Evolutionary conservation across 139 green algal genomes (phyloP).

Genomic region (Chlorella sp.): DNA sequence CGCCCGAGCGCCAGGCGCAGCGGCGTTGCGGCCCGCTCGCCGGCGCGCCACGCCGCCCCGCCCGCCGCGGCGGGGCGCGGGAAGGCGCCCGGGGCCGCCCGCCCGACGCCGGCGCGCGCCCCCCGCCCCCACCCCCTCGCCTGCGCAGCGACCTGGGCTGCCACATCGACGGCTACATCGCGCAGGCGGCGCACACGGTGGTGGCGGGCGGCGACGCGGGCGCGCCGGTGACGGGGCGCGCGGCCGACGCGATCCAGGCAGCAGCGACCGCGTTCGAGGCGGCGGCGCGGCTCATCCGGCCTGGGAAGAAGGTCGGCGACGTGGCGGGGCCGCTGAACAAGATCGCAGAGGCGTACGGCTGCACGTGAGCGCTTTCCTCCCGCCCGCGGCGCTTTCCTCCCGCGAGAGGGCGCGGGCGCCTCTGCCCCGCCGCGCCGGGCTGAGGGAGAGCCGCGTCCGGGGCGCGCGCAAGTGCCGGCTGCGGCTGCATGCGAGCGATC

Average conservation of each 20-base stretch:
- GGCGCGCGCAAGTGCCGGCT: no score
- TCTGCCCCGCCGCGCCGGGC: no score
- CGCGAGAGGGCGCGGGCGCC: no score
- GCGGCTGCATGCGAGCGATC: no score
- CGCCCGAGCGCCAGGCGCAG: no score
- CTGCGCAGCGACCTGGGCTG: constrained; percentile 83
- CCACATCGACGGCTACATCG: constrained; percentile 98
- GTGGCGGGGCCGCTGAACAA: constrained; percentile 73
- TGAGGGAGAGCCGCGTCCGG: no score
- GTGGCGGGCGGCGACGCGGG: constrained; percentile 57
- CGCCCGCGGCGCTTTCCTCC: no score
- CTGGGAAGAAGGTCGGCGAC: constrained; percentile 79
- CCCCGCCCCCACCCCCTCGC: neutral
- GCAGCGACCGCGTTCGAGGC: constrained; percentile 84
- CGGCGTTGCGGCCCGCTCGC: no score
- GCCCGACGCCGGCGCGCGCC: no score
- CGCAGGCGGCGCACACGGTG: constrained; percentile 83
- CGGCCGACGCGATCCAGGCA: constrained; percentile 87
- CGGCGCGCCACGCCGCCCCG: no score
- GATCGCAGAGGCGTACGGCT: constrained; percentile 86
- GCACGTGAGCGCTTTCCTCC: constrained; percentile 50
- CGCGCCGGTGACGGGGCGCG: constrained; percentile 67
- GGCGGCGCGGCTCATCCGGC: constrained; percentile 87
- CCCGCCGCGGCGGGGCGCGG: no score
- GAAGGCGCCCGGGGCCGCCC: no score